Evolutionary conservation across 2,329 filamentous ascomycete genomes (phyloP), one percentile per base, ranked within the genome.

Genomic region (Aureobasidium sp.): DNA sequence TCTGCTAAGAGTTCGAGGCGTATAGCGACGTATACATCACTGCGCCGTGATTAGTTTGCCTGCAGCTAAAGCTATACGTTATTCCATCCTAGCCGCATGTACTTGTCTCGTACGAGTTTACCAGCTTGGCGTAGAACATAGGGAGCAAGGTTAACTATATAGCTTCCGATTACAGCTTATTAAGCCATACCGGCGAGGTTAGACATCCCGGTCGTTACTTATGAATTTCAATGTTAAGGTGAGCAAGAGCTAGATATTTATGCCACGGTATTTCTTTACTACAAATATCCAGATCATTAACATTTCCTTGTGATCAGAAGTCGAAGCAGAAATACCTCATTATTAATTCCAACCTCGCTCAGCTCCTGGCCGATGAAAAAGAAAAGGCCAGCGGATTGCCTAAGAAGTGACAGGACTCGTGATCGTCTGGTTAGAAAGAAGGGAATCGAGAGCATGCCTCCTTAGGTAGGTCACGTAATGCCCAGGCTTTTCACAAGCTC

Each of bases 291-390:
- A 41, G 39, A 41, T 41, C 39, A 12, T 41, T 41, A 16, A n/a
- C 39, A 41, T 41, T 41, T 41, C 39, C 39, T 41, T 41, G 21
- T 41, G 21, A 41, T 41, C 39, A 41, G 39, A 41, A 41, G 39
- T 41, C n/a, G 21, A 41, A 41, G n/a, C 21, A 41, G 39, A 41
- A 41, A 41, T 41, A 41, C 39, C 21, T 41, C n/a, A 41, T 41
- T 24, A 41, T 41, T 10, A 41, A 12, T 41, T 41, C 39, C 21
- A 41, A 16, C 39, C 21, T 41, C 39, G 21, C 25, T 25, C 21
- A 41, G 39, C 21, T 41, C 39, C 25, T 41, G 21, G 39, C 39
- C n/a, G 12, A 41, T 25, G 10, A 27, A n/a, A 41, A n/a, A n/a
- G n/a, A n/a, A 7, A 41, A 41, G 21, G 39, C 25, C 8, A 16